Conservation (phyloP, 176 grass and related monocot species). For the Juncus inflexus region DNA sequence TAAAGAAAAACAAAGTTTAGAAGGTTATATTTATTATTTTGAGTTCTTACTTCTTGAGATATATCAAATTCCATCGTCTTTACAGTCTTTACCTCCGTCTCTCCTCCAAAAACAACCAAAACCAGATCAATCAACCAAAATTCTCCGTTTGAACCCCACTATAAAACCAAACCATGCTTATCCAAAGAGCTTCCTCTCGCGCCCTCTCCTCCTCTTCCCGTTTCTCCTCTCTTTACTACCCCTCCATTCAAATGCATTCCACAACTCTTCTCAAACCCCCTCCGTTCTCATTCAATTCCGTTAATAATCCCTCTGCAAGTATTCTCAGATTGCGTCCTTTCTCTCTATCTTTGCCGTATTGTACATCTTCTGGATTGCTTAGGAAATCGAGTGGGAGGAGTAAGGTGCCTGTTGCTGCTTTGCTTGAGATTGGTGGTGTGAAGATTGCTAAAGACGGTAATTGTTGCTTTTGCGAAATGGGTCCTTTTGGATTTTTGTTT, state of each 20-base stretch:
- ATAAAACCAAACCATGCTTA: slow-evolving; percentile 26
- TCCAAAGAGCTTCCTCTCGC: slow-evolving; percentile 13
- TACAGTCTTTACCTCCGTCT: too few species aligned
- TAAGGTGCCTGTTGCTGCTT: slow-evolving; percentile 13
- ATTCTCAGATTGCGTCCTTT: slow-evolving; percentile 1
- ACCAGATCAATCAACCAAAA: too few species aligned
- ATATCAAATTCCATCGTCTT: too few species aligned
- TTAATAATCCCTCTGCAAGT: background rate
- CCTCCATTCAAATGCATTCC: slow-evolving; percentile 13
- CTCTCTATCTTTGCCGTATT: slow-evolving; percentile 1
- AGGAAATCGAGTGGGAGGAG: background rate
- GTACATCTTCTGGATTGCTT: background rate
- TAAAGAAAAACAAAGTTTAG: too few species aligned
- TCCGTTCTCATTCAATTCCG: background rate
- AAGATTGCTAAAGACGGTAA: slow-evolving; percentile 79
- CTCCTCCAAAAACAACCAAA: too few species aligned
- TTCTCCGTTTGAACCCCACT: too few species aligned
- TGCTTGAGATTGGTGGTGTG: slow-evolving; percentile 72
- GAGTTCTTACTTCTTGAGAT: too few species aligned
- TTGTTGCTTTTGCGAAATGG: slow-evolving; percentile 23
- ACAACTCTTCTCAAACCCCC: slow-evolving; percentile 11
- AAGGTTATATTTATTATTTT: too few species aligned
- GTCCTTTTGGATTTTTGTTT: background rate
- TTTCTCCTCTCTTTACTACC: slow-evolving; percentile 10
- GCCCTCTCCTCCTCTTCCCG: slow-evolving; percentile 19